Evolutionary conservation across 306 rosid genomes (phyloP).

Genomic region (Cotoneaster glaucophyllus): DNA sequence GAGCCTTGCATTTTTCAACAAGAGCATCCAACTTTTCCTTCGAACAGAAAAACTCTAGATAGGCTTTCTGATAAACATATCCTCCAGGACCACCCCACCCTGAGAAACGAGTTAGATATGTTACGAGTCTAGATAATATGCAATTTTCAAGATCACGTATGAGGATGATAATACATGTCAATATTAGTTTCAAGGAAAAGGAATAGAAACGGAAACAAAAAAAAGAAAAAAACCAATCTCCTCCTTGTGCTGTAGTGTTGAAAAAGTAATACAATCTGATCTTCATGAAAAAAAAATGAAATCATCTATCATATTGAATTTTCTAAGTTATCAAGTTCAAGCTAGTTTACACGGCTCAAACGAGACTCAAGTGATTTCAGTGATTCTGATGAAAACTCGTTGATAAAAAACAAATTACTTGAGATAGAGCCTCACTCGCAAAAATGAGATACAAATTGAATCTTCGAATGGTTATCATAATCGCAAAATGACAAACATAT

Average conservation of each 20-base stretch:
- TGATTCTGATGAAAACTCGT: neutral
- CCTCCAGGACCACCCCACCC: constrained; percentile 99
- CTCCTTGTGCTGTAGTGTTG: neutral
- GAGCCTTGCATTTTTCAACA: constrained; percentile 57
- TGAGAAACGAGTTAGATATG: constrained; percentile 10
- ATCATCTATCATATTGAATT: neutral
- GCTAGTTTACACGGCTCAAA: neutral
- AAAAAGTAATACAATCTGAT: neutral
- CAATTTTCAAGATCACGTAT: neutral
- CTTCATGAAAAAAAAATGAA: neutral
- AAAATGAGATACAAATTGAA: neutral
- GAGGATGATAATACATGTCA: neutral
- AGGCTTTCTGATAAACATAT: constrained; percentile 91
- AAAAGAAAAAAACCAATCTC: neutral
- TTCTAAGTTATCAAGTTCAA: neutral
- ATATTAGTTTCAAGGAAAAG: neutral
- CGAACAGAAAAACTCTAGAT: constrained; percentile 90
- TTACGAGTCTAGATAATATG: neutral
- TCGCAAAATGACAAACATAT: neutral
- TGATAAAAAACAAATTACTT: neutral
- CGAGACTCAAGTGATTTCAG: neutral
- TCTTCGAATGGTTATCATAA: neutral
- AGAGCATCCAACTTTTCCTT: constrained; percentile 66
- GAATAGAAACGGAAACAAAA: neutral
- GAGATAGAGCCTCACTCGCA: neutral